phyloP scores from a whole-genome alignment of 2,329 filamentous ascomycete genomes.

The Claviceps humidiphila region DNA sequence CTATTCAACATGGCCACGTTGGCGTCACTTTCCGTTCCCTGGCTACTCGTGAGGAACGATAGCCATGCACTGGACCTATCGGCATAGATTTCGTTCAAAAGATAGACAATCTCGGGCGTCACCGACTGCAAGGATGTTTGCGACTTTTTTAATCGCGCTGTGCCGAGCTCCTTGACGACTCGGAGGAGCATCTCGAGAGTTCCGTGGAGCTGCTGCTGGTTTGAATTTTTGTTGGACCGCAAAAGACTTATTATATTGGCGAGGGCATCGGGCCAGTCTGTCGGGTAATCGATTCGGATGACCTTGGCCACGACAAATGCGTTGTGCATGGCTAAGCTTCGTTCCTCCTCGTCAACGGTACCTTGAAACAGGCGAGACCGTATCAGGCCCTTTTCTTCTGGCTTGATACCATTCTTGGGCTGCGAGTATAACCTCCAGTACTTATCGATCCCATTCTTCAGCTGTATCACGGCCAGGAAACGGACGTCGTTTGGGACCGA shows the following conservation, averaged over 20 bases:
- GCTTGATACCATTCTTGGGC: conserved; percentile 51
- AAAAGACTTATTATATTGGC: conserved; percentile 50
- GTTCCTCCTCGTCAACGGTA: conserved; percentile 63
- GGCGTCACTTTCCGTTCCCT: conserved; percentile 44
- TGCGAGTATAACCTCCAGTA: conserved; percentile 64
- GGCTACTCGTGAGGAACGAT: conserved; percentile 41
- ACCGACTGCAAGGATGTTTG: conserved; percentile 65
- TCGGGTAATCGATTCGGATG: conserved; percentile 75
- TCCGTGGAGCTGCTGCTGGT: conserved; percentile 55
- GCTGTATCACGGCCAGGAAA: conserved; percentile 80
- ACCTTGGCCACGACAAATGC: conserved; percentile 80
- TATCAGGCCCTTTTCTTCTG: conserved; percentile 64
- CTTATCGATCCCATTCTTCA: conserved; percentile 94
- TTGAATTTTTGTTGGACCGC: conserved; percentile 35
- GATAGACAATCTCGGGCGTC: conserved; percentile 71
- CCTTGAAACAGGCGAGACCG: conserved; percentile 62
- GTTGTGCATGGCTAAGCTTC: conserved; percentile 71
- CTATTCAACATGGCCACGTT: conserved; percentile 62
- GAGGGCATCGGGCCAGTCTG: conserved; percentile 62
- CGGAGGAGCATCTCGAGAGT: conserved; percentile 67
- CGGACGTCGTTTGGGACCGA: conserved; percentile 65
- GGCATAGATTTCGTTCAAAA: conserved; percentile 67
- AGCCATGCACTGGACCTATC: conserved; percentile 60
- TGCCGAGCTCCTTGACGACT: conserved; percentile 81
- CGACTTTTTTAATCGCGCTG: conserved; percentile 60